Evolutionary conservation across 306 rosid genomes (phyloP).

Genomic region (Gynostemma pentaphyllum): DNA sequence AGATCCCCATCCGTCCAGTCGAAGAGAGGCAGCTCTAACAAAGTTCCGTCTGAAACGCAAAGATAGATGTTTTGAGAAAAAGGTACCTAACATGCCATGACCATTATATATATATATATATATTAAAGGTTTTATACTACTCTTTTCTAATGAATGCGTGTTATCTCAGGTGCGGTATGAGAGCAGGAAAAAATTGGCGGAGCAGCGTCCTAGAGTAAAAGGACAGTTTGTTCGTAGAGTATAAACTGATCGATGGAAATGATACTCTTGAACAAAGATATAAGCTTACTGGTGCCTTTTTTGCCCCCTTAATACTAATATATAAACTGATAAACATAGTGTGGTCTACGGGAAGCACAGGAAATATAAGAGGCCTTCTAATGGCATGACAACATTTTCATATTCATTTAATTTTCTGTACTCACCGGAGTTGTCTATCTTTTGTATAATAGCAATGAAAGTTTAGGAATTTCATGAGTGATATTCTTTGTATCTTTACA

Average conservation of each 20-base stretch:
- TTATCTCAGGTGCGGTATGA: slow-evolving; percentile 77
- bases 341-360: not conserved
- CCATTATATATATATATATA: not conserved
- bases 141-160: slow-evolving; percentile 13
- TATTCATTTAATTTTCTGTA: not conserved
- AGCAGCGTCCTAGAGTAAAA: slow-evolving; percentile 93
- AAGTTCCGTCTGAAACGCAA: slow-evolving; percentile 89
- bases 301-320: not conserved
- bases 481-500: slow-evolving; percentile 16
- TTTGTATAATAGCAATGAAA: not conserved
- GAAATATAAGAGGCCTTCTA: slow-evolving; percentile 24
- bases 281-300: not conserved
- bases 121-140: too few relatives aligned
- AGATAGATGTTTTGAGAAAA: slow-evolving; percentile 92
- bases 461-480: slow-evolving; percentile 1
- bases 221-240: slow-evolving; percentile 90
- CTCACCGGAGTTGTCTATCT: not conserved
- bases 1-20: slow-evolving; percentile 41
- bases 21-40: slow-evolving; percentile 75
- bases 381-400: not conserved
- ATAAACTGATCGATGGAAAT: slow-evolving; percentile 21
- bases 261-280: slow-evolving; percentile 8
- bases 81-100: slow-evolving; percentile 28
- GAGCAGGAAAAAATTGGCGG: slow-evolving; percentile 97
- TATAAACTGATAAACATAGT: not conserved